Base-by-base conservation (phyloP, 495 filamentous ascomycete species). In the Xylaria bambusicola region DNA sequence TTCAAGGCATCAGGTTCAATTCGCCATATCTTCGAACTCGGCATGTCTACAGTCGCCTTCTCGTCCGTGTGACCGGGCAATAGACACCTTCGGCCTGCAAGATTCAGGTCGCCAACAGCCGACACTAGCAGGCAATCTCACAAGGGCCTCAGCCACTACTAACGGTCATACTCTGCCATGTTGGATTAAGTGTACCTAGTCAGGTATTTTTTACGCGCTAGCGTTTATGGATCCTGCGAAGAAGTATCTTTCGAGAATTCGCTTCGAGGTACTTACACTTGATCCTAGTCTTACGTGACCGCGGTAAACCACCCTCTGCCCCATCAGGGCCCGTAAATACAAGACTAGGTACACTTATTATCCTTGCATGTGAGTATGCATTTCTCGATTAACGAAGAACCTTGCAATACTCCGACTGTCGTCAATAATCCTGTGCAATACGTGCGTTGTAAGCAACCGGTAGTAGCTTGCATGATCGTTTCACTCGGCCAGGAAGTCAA, bases 31-130 rank as follows among this genome's bases (percentile, higher is more conserved):
- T 57, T 59, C 53, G 50, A 55, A 65, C 35, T 54, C 42, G 62
- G 62, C 62, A 55, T 58, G 36, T 36, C 42, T 48, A 62, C 36
- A 2, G 29, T 48, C 29, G 40, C 46, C 44, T 38, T 52, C 62
- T 55, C 12, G 49, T 42, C 48, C 58, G 31, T 51, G 36, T 56
- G 42, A 56, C 49, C 52, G 62, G 57, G 47, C 8, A 55, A 64
- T 60, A 40, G 52, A 60, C 57, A 53, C 52, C 46, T 63, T 58
- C 47, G 41, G n/a, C 51, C 56, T 52, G 38, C 46, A 54, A 57
- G 52, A 57, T 56, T 35, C 17, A 60, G 46, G 23, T 64, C 40
- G 24, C 58, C 41, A 53, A 53, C 31, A 61, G 35, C 26, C 57
- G 46, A 51, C 44, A 44, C 17, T 35, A 63, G 35, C 61, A 59